These are phyloP conservation scores for Trametes sanguinea DNA, from an alignment of 768 basidiomycete genomes.

Conservation along the genomic window DNA sequence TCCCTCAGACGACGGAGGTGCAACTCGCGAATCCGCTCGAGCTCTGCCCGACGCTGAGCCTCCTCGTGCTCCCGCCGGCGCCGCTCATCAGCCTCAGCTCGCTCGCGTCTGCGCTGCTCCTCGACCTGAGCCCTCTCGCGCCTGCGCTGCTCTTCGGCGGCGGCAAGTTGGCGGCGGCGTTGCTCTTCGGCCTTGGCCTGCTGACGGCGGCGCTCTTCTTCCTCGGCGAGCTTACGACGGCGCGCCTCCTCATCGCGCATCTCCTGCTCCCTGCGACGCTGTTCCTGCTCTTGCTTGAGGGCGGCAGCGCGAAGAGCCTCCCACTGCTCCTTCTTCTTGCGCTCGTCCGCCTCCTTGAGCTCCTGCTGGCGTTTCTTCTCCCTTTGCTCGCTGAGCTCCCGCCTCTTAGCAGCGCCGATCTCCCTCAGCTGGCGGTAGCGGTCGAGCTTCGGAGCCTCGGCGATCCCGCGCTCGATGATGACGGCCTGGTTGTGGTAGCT, in stretches of 20 bases:
- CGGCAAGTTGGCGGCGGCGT: background rate
- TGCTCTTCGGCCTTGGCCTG: background rate
- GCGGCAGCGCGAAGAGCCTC: background rate
- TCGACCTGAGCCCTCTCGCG: background rate
- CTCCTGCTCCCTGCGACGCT: background rate
- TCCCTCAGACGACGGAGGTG: background rate
- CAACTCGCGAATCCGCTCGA: conserved; percentile 2
- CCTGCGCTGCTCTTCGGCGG: too few relatives aligned
- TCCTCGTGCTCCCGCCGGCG: background rate
- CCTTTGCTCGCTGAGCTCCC: background rate
- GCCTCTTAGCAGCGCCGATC: background rate
- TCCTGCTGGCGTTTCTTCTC: background rate
- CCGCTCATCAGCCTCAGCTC: background rate
- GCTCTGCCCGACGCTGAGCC: background rate
- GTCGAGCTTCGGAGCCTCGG: background rate
- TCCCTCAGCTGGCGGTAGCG: background rate
- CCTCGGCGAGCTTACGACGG: background rate
- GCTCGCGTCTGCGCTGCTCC: background rate
- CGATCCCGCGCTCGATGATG: conserved; percentile 4
- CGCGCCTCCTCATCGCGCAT: conserved; percentile 1
- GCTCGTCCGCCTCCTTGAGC: background rate
- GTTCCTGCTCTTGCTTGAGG: background rate
- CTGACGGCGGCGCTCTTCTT: background rate
- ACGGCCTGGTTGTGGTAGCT: conserved; percentile 11
- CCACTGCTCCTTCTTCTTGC: background rate